phyloP scores from a whole-genome alignment of 306 rosid genomes.

The Begonia peltatifolia region DNA sequence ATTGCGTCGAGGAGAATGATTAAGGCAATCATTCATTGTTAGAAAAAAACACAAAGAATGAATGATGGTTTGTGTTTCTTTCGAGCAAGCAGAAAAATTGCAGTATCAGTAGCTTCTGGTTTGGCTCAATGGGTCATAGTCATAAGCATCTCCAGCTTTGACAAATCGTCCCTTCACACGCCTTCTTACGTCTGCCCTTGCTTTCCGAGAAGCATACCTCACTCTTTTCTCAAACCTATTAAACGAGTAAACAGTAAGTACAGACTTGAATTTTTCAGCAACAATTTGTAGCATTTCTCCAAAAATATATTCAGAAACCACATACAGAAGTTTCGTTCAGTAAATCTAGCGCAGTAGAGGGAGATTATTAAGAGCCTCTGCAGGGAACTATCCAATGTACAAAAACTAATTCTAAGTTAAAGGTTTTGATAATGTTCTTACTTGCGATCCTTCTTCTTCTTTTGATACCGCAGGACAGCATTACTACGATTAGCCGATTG shows the following conservation, averaged over 20 bases:
- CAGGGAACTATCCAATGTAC: too few relatives aligned
- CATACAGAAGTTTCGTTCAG: too few relatives aligned
- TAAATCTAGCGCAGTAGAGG: too few relatives aligned
- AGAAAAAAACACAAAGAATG: not conserved
- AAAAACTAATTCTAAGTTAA: too few relatives aligned
- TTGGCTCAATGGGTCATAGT: constrained; percentile 73
- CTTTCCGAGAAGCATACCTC: constrained; percentile 91
- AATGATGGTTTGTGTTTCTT: constrained; percentile 26
- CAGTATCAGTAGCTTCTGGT: constrained; percentile 87
- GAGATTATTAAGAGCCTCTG: too few relatives aligned
- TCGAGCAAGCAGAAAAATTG: constrained; percentile 35
- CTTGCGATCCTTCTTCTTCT: constrained; percentile 86
- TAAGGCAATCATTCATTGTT: constrained; percentile 16
- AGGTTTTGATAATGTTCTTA: constrained; percentile 19
- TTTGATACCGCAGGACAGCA: constrained; percentile 90
- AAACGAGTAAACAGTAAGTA: constrained; percentile 1
- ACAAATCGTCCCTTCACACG: constrained; percentile 96
- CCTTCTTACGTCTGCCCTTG: constrained; percentile 80
- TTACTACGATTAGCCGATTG: constrained; percentile 66
- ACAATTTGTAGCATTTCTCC: too few relatives aligned
- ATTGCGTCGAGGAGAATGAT: constrained; percentile 31
- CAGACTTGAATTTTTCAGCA: too few relatives aligned
- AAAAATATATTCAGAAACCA: too few relatives aligned
- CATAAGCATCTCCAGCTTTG: constrained; percentile 81
- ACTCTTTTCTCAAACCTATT: constrained; percentile 73